Percentiles rank a stretch among this genome's conserved stretches.
These are phyloP conservation scores for Flueggea neowawraea DNA, from an alignment of 441 rosid species.

Conservation along the genomic window DNA sequence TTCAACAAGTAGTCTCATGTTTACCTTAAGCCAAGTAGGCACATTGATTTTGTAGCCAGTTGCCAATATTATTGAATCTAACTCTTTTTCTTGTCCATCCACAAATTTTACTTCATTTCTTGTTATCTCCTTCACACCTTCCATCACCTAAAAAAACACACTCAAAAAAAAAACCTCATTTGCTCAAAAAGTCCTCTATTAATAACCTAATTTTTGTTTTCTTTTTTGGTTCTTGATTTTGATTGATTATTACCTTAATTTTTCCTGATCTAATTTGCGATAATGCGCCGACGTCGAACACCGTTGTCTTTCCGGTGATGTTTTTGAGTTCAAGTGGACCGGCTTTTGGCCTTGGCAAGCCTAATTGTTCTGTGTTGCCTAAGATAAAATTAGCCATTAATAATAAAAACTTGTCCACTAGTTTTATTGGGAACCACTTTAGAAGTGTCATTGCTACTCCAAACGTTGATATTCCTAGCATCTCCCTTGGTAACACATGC, in stretches of 20 bases:
- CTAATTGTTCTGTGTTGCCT: constrained; percentile 72
- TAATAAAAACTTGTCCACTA: constrained; percentile 65
- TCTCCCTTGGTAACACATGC: constrained; percentile 89
- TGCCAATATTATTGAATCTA: constrained; percentile 82
- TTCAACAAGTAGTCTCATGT: not conserved
- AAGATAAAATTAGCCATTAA: constrained; percentile 44
- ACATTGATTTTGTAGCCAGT: constrained; percentile 93
- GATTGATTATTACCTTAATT: constrained; percentile 47
- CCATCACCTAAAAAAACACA: constrained; percentile 45
- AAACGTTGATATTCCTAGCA: constrained; percentile 81
- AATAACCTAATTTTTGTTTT: not conserved
- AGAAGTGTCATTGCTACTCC: constrained; percentile 79
- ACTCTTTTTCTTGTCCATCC: constrained; percentile 69
- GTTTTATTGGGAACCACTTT: constrained; percentile 69
- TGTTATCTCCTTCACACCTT: constrained; percentile 78
- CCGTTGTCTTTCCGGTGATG: constrained; percentile 89
- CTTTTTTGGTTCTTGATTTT: no score
- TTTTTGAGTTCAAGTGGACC: constrained; percentile 90
- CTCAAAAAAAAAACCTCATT: constrained; percentile 3
- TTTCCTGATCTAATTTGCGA: constrained; percentile 66
- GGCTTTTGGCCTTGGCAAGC: constrained; percentile 85
- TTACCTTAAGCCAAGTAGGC: constrained; percentile 92
- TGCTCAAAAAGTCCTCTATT: not conserved
- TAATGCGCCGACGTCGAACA: constrained; percentile 79
- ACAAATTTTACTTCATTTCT: constrained; percentile 63